These are phyloP conservation scores for Thermomyces lanuginosus DNA, from an alignment of 2,329 filamentous ascomycete genomes.

Conservation along the genomic window DNA sequence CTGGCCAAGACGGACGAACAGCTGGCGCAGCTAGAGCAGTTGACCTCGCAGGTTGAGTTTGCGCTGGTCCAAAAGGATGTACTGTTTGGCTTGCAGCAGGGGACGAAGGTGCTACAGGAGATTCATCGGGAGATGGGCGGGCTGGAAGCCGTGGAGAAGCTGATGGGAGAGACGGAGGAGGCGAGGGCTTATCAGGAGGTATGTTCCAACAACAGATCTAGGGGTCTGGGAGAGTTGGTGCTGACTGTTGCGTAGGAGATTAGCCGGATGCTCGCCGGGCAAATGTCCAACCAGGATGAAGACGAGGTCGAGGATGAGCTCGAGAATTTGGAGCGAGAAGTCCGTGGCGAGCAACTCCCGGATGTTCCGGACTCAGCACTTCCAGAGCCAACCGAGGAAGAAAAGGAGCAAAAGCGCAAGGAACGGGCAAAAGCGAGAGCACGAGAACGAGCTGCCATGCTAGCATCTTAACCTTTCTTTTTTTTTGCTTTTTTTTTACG, in stretches of 20 bases:
- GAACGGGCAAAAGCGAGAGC: constrained; percentile 17
- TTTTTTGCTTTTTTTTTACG: too few species aligned
- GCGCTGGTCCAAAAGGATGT: constrained; percentile 94
- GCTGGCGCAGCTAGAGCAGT: constrained; percentile 79
- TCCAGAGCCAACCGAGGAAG: constrained; percentile 14
- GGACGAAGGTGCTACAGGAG: constrained; percentile 72
- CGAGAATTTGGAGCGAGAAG: constrained; percentile 57
- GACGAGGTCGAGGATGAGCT: constrained; percentile 96
- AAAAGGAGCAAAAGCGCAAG: constrained; percentile 16
- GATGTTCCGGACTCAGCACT: constrained; percentile 21
- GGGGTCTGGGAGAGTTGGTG: constrained; percentile 3
- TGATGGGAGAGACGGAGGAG: constrained; percentile 84
- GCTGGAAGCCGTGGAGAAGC: constrained; percentile 79
- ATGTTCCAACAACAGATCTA: background rate
- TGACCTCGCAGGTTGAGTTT: constrained; percentile 85
- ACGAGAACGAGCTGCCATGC: constrained; percentile 13
- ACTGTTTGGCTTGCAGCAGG: constrained; percentile 79
- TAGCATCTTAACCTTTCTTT: constrained; percentile 16
- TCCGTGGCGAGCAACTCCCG: constrained; percentile 25
- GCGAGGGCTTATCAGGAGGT: constrained; percentile 83
- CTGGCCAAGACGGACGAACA: constrained; percentile 81
- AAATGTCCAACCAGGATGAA: constrained; percentile 87
- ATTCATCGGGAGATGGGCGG: constrained; percentile 96
- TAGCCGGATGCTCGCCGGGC: constrained; percentile 72
- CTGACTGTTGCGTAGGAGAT: constrained; percentile 48